Evolutionary conservation across 495 filamentous ascomycete species (phyloP), one percentile per base, ranked within the genome.

Genomic region (Penicillium nucicola): DNA sequence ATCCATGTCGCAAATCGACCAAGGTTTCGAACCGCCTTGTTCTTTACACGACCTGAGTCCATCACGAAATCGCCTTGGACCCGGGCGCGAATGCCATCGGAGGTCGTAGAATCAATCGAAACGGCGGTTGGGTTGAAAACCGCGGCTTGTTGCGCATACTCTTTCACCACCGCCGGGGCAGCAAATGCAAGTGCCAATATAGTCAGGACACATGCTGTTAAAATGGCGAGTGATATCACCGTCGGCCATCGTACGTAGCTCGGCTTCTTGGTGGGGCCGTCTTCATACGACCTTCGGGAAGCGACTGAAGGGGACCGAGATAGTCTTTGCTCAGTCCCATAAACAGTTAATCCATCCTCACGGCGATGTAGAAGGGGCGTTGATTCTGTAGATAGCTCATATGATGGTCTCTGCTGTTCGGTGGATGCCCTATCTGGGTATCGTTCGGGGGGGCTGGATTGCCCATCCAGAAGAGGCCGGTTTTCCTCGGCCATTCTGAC

Each of bases 1-100:
- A 98, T 79, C 87, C 89, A 93, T 5, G 89, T 92, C n/a, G 83
- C 82, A 28, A 87, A 77, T 30, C 77, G 78, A 36, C 93, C 93
- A 33, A 97, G 58, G 50, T 84, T 80, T 49, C 90, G 78, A 19
- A 93, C 80, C 45, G 82, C 66, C 23, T 78, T 76, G 50, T 84
- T 88, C 56, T 77, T 67, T 9, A 96, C 89, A 32, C 85, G 82
- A 35, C 72, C 74, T 0, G 85, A 88, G 61, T 97, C 90, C 39
- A 98, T 79, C 12, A 73, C 70, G 49, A 97, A 88, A 14, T 86
- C 84, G 1, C 88, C 92, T 57, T 88, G 83, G 22, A 98, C 75
- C 50, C 89, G 84, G 43, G 87, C 86, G 38, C 75, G 80, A 10
- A 96, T 80, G 1, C 93, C 95, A 43, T 81, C 75, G 6, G 77